A percentile compares a stretch with the other conserved stretches of the same genome.
phyloP scores from a whole-genome alignment of 2,329 filamentous ascomycete genomes.

The Verticillium nonalfalfae region DNA sequence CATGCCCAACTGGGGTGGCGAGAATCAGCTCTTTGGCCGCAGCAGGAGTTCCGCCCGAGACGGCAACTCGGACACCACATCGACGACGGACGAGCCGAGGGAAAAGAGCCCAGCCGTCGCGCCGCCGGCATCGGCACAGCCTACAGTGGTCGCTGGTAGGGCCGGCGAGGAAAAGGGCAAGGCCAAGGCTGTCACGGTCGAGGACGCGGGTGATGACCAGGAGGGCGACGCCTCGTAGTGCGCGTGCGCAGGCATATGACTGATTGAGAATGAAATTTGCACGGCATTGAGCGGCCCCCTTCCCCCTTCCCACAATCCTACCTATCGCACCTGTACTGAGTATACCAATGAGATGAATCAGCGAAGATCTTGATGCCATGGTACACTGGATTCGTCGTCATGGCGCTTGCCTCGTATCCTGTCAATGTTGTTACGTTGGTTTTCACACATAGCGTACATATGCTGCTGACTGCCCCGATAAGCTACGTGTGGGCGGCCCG shows the following conservation, averaged over 20 bases:
- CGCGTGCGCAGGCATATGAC: not conserved
- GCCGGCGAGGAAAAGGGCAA: slow-evolving; percentile 28
- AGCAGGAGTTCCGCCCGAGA: slow-evolving; percentile 7
- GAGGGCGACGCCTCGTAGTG: slow-evolving; percentile 13
- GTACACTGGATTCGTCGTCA: not conserved
- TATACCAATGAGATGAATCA: not conserved
- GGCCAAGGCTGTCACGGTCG: slow-evolving; percentile 38
- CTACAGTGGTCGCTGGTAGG: not conserved
- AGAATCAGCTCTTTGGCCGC: slow-evolving; percentile 39
- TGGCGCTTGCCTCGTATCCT: not conserved
- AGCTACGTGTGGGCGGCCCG: too few species aligned
- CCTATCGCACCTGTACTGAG: not conserved
- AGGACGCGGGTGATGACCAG: slow-evolving; percentile 33
- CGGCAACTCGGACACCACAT: not conserved
- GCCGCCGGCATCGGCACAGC: not conserved
- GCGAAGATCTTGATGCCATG: not conserved
- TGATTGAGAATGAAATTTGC: not conserved
- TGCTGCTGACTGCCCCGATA: too few species aligned
- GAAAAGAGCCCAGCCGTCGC: slow-evolving; percentile 1
- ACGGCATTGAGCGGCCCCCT: not conserved
- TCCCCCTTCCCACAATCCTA: too few species aligned
- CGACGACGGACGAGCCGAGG: not conserved
- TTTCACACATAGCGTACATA: too few species aligned
- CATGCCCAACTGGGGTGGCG: slow-evolving; percentile 44
- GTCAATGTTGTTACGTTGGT: not conserved